A percentile compares a stretch with the other conserved stretches of the same genome.
phyloP scores from a whole-genome alignment of 768 basidiomycete species.

The Chalciporus piperatus region DNA sequence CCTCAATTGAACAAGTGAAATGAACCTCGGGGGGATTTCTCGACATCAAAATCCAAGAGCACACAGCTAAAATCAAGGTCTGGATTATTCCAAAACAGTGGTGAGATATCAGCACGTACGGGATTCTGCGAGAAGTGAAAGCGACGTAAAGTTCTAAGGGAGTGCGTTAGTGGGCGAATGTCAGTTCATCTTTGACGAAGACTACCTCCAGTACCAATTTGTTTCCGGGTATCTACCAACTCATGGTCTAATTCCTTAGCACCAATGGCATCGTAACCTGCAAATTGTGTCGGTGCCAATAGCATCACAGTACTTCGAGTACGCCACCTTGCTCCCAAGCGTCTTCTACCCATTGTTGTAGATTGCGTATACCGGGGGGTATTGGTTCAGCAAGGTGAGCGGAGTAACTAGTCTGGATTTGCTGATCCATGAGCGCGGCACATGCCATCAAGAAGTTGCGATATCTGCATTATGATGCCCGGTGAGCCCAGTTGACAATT shows the following conservation, averaged over 20 bases:
- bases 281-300: not conserved
- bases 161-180: not conserved
- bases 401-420: conserved; percentile 58
- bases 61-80: conserved; percentile 39
- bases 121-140: conserved; percentile 74
- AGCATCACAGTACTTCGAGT: not conserved
- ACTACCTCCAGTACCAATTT: conserved; percentile 79
- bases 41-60: conserved; percentile 64
- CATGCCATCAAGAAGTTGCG: conserved; percentile 83
- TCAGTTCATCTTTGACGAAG: not conserved
- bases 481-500: conserved; percentile 5
- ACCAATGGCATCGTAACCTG: conserved; percentile 76
- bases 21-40: conserved; percentile 42
- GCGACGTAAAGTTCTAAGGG: conserved; percentile 70
- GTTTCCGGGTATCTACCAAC: conserved; percentile 59
- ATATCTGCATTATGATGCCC: conserved; percentile 47
- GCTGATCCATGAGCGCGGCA: conserved; percentile 66
- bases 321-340: conserved; percentile 69
- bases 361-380: conserved; percentile 66
- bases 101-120: conserved; percentile 48
- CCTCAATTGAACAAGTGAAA: not conserved
- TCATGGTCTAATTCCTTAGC: conserved; percentile 51
- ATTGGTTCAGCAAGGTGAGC: conserved; percentile 53
- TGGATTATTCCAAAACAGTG: not conserved
- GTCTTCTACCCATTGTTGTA: conserved; percentile 77